phyloP scores from a whole-genome alignment of 108 stramenopile genomes.

The Nitzschia sp. region DNA sequence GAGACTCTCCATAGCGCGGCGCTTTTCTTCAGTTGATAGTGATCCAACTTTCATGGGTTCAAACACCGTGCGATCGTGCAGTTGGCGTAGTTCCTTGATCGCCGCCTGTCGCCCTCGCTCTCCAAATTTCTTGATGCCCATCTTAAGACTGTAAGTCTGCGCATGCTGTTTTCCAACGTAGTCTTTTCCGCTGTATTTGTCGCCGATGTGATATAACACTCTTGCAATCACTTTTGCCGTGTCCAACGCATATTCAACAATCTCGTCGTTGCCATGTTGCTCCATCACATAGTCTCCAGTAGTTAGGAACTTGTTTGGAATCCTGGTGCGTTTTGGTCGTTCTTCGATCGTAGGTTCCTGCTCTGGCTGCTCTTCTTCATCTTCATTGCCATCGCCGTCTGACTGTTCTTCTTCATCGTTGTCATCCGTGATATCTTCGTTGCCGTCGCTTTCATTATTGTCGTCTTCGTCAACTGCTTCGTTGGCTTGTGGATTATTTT shows the following conservation, averaged over 20 bases:
- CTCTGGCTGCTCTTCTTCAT: background rate
- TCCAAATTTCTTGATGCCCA: conserved; percentile 16
- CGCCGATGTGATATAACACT: background rate
- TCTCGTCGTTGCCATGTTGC: background rate
- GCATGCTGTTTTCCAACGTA: background rate
- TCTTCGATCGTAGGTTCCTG: background rate
- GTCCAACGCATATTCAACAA: background rate
- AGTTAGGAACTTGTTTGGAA: background rate
- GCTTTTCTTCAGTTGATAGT: conserved; percentile 20
- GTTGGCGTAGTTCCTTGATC: conserved; percentile 42
- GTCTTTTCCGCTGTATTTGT: background rate
- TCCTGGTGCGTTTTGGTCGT: background rate
- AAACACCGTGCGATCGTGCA: conserved; percentile 35
- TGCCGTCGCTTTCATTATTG: conserved; percentile 28
- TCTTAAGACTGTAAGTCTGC: background rate
- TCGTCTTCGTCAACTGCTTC: conserved; percentile 31
- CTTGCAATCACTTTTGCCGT: background rate
- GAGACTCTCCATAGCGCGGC: conserved; percentile 19
- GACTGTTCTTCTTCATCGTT: background rate
- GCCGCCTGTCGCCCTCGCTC: conserved; percentile 21
- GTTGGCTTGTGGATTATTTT: conserved; percentile 9
- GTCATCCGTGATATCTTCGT: conserved; percentile 17
- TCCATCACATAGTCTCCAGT: background rate
- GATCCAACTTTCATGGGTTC: conserved; percentile 13
- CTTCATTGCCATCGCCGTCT: conserved; percentile 5